A percentile compares a stretch with the other conserved stretches of the same genome.
Evolutionary conservation across 129 eudicot genomes (phyloP).

Genomic region (Arctium lappa): DNA sequence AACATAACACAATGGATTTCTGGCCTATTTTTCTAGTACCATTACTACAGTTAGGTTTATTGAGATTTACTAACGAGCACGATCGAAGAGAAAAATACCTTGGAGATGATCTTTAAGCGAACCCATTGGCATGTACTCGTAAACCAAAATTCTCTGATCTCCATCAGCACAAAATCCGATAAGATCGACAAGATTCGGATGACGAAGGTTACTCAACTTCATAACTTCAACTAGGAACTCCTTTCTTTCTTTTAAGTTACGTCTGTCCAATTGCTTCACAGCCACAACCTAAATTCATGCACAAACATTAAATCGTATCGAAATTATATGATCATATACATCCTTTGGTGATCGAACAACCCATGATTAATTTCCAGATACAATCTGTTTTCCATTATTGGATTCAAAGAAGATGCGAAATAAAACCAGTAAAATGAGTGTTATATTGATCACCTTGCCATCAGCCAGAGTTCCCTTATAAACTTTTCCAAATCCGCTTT

Average conservation of each 20-base stretch:
- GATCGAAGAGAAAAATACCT: constrained; percentile 32
- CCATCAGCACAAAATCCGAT: constrained; percentile 74
- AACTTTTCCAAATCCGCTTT: constrained; percentile 71
- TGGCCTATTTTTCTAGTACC: neutral
- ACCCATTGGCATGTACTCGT: constrained; percentile 60
- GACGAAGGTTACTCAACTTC: constrained; percentile 49
- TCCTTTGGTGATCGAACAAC: neutral
- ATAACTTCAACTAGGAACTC: constrained; percentile 54
- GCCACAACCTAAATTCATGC: constrained; percentile 55
- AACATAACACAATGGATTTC: neutral
- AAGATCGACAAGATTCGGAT: constrained; percentile 58
- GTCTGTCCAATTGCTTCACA: constrained; percentile 60
- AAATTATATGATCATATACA: constrained; percentile 4
- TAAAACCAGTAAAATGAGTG: neutral
- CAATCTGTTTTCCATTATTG: neutral
- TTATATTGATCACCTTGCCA: constrained; percentile 46
- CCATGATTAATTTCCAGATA: neutral
- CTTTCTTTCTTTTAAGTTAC: constrained; percentile 46
- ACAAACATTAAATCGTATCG: constrained; percentile 4
- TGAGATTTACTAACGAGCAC: neutral
- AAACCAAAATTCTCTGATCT: constrained; percentile 64
- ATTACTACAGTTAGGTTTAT: neutral
- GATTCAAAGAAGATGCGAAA: neutral
- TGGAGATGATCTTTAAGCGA: constrained; percentile 37
- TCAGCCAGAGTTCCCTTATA: constrained; percentile 50